These are phyloP conservation scores for Candida orba DNA, from an alignment of 805 yeast genomes.

Conservation along the genomic window DNA sequence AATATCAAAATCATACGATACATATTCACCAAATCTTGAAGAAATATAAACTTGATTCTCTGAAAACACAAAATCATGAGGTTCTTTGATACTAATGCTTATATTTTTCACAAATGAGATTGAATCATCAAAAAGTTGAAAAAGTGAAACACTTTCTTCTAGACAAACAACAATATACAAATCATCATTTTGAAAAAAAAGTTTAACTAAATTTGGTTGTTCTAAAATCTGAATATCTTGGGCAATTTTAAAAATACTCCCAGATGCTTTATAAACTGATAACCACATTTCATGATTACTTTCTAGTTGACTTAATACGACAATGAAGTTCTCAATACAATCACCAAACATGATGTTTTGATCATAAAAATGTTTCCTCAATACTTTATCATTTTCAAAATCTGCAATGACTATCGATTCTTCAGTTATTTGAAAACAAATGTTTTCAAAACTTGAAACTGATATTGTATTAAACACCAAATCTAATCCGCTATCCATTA, in stretches of 20 bases:
- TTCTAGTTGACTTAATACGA: constrained; percentile 3
- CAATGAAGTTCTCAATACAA: constrained; percentile 11
- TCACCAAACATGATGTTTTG: constrained; percentile 15
- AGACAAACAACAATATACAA: constrained; percentile 11
- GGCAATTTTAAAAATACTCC: constrained; percentile 7
- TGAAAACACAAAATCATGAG: constrained; percentile 17
- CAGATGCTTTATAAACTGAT: constrained; percentile 7
- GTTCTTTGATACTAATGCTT: constrained; percentile 5
- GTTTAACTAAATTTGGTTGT: constrained; percentile 15
- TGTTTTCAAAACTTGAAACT: constrained; percentile 9
- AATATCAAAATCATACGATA: constrained; percentile 2
- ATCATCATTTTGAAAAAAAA: constrained; percentile 5
- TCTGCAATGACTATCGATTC: constrained; percentile 15
- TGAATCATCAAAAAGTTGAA: not conserved
- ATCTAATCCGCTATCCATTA: constrained; percentile 17
- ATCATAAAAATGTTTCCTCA: constrained; percentile 5
- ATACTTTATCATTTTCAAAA: constrained; percentile 8
- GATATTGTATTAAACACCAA: constrained; percentile 11
- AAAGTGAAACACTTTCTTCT: constrained; percentile 1
- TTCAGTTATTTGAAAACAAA: constrained; percentile 22
- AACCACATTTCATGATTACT: not conserved
- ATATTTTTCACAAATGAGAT: not conserved
- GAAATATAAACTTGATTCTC: constrained; percentile 13
- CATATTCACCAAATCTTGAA: constrained; percentile 18
- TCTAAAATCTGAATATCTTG: not conserved